Evolutionary conservation across 73 alveolate genomes (phyloP), one percentile per base, ranked within the genome.

Genomic region (Stentor coeruleus): DNA sequence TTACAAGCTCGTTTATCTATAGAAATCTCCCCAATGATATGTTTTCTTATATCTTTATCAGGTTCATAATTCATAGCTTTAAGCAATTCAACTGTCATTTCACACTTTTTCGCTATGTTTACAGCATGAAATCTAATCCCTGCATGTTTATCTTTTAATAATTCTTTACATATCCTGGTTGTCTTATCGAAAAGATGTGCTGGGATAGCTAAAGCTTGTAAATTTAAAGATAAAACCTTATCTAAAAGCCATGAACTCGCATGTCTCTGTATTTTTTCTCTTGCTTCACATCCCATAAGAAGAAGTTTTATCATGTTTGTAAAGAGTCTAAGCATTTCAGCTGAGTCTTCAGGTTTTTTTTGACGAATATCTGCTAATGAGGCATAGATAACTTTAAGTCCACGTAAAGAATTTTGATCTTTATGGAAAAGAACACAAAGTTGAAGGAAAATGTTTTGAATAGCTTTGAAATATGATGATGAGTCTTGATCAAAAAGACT

Each of bases 251-350:
- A 57, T 57, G 28, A n/a, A 2, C 73, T 20, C 1, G 35, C 73
- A 20, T 20, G 28, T 57, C 73, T 57, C 28, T n/a, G 15, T 20
- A 31, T n/a, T 31, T 57, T 57, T 57, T 57, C 73, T 2, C 28
- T 57, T 20, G 73, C 73, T 57, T 57, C 73, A 57, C 73, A 57
- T 57, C 73, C 73, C 28, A 20, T n/a, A 20, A 57, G 73, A n/a
- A 57, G 15, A 57, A 57, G 73, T 57, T 57, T 57, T 31, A 57
- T 57, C 28, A 57, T 57, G 28, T n/a, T 31, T 20, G 28, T 31
- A 31, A 57, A n/a, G 28, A 31, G 15, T 57, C 73, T 57, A 31
- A 57, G 73, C 28, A 57, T 57, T 20, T 57, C 28, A 20, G 15
- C 28, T n/a, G 28, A 20, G 28, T 57, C 73, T 20, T 57, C 28